These are phyloP conservation scores for Pseudonectria buxi DNA, from an alignment of 2,329 filamentous ascomycete genomes.

Conservation along the genomic window DNA sequence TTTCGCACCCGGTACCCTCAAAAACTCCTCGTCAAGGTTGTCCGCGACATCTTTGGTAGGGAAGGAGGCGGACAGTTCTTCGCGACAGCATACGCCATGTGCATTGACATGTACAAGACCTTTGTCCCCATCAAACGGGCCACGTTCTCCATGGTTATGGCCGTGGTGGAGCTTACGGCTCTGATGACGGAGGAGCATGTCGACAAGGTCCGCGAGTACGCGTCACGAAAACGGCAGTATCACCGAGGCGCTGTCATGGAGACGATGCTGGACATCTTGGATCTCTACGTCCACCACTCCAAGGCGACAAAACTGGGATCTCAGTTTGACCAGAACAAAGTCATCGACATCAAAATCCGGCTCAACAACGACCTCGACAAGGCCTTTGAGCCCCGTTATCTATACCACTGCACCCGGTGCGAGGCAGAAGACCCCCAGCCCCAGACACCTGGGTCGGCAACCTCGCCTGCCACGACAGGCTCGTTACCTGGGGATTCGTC, in stretches of 20 bases:
- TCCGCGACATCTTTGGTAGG: constrained; percentile 46
- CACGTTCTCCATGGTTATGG: constrained; percentile 76
- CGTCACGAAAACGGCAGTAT: constrained; percentile 40
- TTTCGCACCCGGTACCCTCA: constrained; percentile 87
- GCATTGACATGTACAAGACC: constrained; percentile 85
- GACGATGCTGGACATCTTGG: constrained; percentile 82
- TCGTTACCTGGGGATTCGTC: constrained; percentile 31
- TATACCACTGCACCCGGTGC: constrained; percentile 51
- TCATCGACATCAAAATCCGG: constrained; percentile 80
- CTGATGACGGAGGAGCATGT: constrained; percentile 49
- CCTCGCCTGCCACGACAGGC: constrained; percentile 34
- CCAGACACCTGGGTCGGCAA: constrained; percentile 24
- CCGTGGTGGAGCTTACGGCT: constrained; percentile 72
- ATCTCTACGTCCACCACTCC: constrained; percentile 83
- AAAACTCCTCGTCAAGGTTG: constrained; percentile 74
- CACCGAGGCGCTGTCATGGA: constrained; percentile 52
- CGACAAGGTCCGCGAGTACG: constrained; percentile 43
- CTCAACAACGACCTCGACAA: constrained; percentile 75
- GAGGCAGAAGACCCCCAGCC: constrained; percentile 32
- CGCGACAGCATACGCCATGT: constrained; percentile 70
- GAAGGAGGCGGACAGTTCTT: constrained; percentile 49
- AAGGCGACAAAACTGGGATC: constrained; percentile 67
- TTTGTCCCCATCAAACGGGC: constrained; percentile 88
- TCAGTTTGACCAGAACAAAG: constrained; percentile 65
- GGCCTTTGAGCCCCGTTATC: constrained; percentile 55